These are phyloP conservation scores for Agarophyton chilense DNA, from an alignment of 23 red algal genomes.

Conservation along the genomic window DNA sequence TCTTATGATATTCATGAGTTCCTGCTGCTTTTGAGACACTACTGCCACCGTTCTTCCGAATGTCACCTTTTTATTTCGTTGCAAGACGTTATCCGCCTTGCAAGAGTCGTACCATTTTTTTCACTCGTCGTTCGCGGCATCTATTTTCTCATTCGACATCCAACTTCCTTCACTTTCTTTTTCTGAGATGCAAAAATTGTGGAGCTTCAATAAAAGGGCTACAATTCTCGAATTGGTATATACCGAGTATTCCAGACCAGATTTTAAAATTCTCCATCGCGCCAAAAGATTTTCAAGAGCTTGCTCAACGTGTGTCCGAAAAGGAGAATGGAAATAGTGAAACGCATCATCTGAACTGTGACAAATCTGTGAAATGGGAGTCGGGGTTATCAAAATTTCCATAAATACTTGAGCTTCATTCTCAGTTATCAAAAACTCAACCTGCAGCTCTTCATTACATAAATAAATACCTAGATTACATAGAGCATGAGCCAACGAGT, in stretches of 20 bases:
- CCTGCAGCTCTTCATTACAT: no score
- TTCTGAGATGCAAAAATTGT: background rate
- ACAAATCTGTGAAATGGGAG: background rate
- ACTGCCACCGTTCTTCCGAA: no score
- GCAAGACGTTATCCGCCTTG: no score
- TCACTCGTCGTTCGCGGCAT: no score
- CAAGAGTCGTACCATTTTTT: no score
- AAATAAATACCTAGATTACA: no score
- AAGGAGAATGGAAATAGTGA: background rate
- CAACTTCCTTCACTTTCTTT: no score
- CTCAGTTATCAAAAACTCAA: background rate
- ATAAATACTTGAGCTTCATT: background rate
- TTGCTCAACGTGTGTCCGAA: constrained; percentile 8
- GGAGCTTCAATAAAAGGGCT: background rate
- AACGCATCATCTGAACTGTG: background rate
- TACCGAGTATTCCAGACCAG: background rate
- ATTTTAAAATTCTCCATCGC: constrained; percentile 2
- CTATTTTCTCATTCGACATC: no score
- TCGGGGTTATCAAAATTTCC: background rate
- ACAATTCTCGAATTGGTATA: background rate
- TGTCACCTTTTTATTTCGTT: no score
- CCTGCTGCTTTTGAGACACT: no score
- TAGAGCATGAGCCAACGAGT: no score
- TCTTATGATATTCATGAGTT: no score
- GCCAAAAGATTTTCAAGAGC: background rate